Evolutionary conservation across 495 filamentous ascomycete species (phyloP).

Genomic region (Aspergillus bridgeri): DNA sequence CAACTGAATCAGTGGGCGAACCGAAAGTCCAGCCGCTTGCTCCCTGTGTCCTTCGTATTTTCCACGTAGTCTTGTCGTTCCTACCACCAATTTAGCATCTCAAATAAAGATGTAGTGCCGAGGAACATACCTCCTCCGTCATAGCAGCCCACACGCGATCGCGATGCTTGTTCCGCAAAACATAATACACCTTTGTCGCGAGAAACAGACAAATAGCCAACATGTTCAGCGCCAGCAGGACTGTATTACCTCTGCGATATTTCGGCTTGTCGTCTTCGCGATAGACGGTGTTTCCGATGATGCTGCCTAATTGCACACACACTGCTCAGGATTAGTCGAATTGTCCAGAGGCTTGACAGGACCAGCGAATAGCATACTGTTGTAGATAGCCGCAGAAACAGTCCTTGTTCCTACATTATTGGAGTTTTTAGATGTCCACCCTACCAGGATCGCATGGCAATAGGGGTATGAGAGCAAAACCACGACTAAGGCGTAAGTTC

Average conservation of each 20-base stretch:
- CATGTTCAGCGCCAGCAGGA: constrained; percentile 42
- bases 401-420: constrained; percentile 61
- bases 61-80: constrained; percentile 22
- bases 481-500: constrained; percentile 48
- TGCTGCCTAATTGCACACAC: constrained; percentile 46
- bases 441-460: constrained; percentile 60
- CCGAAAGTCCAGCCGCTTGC: constrained; percentile 35
- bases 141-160: constrained; percentile 35
- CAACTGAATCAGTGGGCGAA: constrained; percentile 29
- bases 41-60: constrained; percentile 31
- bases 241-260: constrained; percentile 48
- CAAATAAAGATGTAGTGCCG: background rate
- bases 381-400: constrained; percentile 55
- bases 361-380: constrained; percentile 21
- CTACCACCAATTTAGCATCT: background rate
- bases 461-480: constrained; percentile 53
- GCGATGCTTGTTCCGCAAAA: constrained; percentile 27
- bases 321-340: constrained; percentile 16
- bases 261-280: constrained; percentile 52
- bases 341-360: background rate
- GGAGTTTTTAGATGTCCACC: constrained; percentile 57
- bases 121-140: constrained; percentile 20
- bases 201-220: constrained; percentile 36
- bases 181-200: constrained; percentile 33
- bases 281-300: constrained; percentile 53